Evolutionary conservation across 2,329 filamentous ascomycete genomes (phyloP), one percentile per base, ranked within the genome.

Genomic region (Coccinonectria pachysandricola): DNA sequence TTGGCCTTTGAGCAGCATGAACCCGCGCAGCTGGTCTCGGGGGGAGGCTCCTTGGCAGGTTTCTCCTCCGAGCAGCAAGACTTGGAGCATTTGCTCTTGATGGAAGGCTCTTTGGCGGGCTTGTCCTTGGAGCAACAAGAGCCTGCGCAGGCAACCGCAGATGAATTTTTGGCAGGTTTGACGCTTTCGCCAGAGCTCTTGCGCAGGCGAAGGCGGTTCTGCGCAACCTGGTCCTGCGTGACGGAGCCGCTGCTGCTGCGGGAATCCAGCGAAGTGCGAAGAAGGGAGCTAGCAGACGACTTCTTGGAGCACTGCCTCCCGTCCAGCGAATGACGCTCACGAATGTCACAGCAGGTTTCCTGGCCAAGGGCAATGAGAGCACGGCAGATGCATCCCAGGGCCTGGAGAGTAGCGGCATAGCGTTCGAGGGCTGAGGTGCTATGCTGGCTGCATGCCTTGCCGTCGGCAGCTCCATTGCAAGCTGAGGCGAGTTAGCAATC

Each of bases 321-420:
- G 21, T 42, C 39, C n/a, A 34, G 12, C 5, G 45, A 43, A 2
- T 48, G 39, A 17, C 45, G 40, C 9, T 46, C 35, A 9, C 32
- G 43, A 12, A 43, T 39, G 12, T 45, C 39, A n/a, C 47, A 45
- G 33, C 46, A 49, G 0, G 49, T 56, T 35, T 71, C 64, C 29
- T 65, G 54, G 0, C 66, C 65, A 11, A 68, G 51, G 7, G 65
- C 59, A 15, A 71, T 33, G 10, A 72, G 56, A 12, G 63, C 57
- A 11, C 65, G 59, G 31, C 68, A 72, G 34, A 71, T 64, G 41
- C 67, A 71, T 4, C 66, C 66, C 1, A 72, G 45, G 4, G 64
- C 59, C 22, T 59, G 44, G 2, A 71, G 56, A 9, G 40, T 61
- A 3, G 53, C 51, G 1, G 49, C 53, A 27, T 68, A 70, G 10